Evolutionary conservation across 306 rosid species (phyloP).

Genomic region (Casuarina glauca): DNA sequence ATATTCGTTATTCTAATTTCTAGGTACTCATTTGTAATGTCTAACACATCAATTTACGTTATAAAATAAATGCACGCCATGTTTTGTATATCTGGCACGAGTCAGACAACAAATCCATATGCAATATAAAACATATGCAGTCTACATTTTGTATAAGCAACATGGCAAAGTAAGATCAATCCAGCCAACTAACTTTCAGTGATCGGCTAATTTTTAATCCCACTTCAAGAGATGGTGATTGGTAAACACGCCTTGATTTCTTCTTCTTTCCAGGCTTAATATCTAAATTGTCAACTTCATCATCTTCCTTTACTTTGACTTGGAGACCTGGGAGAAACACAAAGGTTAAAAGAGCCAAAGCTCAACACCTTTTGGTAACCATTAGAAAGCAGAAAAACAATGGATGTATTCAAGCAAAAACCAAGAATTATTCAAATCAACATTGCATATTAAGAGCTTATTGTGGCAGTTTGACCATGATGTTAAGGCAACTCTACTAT

Average conservation of each 20-base stretch:
- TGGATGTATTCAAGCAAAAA: not conserved
- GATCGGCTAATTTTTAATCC: conserved; percentile 94
- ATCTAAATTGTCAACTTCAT: conserved; percentile 89
- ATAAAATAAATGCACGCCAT: not conserved
- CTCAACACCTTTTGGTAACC: conserved; percentile 9
- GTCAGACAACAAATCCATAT: not conserved
- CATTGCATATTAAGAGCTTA: conserved; percentile 1
- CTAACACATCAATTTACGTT: not conserved
- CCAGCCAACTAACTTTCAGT: conserved; percentile 75
- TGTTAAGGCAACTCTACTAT: not conserved
- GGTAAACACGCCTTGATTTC: conserved; percentile 90
- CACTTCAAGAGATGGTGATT: conserved; percentile 84
- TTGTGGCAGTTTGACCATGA: not conserved
- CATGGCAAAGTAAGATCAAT: conserved; percentile 32
- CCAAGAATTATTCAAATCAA: conserved; percentile 3
- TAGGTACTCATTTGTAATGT: not conserved
- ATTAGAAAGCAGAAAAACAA: not conserved
- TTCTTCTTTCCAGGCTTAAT: conserved; percentile 70
- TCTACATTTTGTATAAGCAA: not conserved
- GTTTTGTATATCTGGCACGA: not conserved
- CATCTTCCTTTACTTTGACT: conserved; percentile 80
- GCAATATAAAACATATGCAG: not conserved
- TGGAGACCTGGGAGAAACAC: conserved; percentile 64
- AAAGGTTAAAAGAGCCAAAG: not conserved
- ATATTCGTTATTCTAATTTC: not conserved